Percentiles rank a stretch among this genome's conserved stretches.
Conservation (phyloP, 1,284 basidiomycete genomes). For the Filobasidium uniguttulatum region DNA sequence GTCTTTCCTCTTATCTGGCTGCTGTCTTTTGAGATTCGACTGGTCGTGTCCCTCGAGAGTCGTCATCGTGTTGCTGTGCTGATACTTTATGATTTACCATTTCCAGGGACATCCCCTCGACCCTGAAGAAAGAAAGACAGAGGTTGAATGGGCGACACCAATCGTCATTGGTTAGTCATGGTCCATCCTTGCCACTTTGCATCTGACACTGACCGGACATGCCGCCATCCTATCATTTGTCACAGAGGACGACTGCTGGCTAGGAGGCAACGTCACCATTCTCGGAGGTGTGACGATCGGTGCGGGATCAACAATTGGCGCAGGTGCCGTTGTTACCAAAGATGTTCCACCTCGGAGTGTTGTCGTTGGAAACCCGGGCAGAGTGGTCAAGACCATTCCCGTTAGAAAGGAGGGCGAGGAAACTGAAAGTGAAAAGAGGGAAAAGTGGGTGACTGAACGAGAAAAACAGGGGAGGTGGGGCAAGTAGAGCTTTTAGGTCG, state of each 20-base stretch:
- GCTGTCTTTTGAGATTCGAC: slow-evolving; percentile 6
- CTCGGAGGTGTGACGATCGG: slow-evolving; percentile 40
- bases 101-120: slow-evolving; percentile 35
- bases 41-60: no score
- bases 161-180: slow-evolving; percentile 31
- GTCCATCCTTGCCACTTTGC: background rate
- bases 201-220: no score
- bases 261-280: slow-evolving; percentile 39
- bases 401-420: slow-evolving; percentile 20
- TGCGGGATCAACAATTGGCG: slow-evolving; percentile 38
- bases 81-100: no score
- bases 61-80: no score
- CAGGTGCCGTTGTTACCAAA: slow-evolving; percentile 40
- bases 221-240: no score
- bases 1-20: slow-evolving; percentile 33
- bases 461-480: no score
- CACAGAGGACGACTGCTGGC: slow-evolving; percentile 33
- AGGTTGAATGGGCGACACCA: slow-evolving; percentile 32
- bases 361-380: slow-evolving; percentile 40
- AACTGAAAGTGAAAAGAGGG: background rate
- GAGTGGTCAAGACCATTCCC: slow-evolving; percentile 34
- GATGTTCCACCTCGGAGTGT: slow-evolving; percentile 36
- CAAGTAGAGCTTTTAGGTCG: no score
- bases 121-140: slow-evolving; percentile 33
- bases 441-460: no score